Conservation (phyloP, 1,284 basidiomycete species). For the Papiliotrema fonsecae region DNA sequence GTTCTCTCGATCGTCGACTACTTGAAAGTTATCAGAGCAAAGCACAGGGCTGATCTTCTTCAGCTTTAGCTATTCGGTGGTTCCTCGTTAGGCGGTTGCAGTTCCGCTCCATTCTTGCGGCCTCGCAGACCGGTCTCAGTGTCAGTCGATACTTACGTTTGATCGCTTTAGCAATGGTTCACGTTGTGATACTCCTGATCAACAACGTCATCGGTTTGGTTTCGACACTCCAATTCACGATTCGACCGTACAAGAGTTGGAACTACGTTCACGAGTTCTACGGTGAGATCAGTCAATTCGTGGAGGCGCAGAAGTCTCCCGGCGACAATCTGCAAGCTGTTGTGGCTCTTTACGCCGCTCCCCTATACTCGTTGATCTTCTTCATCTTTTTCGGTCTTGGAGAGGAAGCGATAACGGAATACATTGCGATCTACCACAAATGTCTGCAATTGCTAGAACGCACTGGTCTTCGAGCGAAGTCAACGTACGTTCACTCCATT, state of each 20-base stretch:
- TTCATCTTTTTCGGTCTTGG: conserved; percentile 48
- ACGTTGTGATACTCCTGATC: conserved; percentile 22
- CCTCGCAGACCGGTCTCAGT: conserved; percentile 45
- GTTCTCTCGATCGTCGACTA: neutral
- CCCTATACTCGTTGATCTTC: conserved; percentile 36
- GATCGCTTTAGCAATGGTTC: conserved; percentile 55
- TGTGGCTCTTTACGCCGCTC: conserved; percentile 16
- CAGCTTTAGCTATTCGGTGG: conserved; percentile 34
- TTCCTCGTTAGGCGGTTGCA: conserved; percentile 19
- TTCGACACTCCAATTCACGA: neutral
- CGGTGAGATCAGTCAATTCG: conserved; percentile 14
- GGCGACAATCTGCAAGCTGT: neutral
- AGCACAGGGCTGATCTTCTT: neutral
- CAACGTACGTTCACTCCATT: too few species aligned
- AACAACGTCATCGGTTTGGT: conserved; percentile 8
- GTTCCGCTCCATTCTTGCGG: conserved; percentile 40
- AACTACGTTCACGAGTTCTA: conserved; percentile 13
- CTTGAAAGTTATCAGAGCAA: too few species aligned
- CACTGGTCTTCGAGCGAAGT: neutral
- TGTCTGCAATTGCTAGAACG: neutral
- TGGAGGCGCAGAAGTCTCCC: conserved; percentile 10
- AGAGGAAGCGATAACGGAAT: conserved; percentile 37
- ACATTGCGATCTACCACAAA: conserved; percentile 10
- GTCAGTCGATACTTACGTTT: conserved; percentile 58
- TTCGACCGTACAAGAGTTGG: conserved; percentile 16